Percentiles rank a stretch among this genome's conserved stretches.
phyloP scores from a whole-genome alignment of 176 grass and related monocot species.

The Luzula sylvatica region DNA sequence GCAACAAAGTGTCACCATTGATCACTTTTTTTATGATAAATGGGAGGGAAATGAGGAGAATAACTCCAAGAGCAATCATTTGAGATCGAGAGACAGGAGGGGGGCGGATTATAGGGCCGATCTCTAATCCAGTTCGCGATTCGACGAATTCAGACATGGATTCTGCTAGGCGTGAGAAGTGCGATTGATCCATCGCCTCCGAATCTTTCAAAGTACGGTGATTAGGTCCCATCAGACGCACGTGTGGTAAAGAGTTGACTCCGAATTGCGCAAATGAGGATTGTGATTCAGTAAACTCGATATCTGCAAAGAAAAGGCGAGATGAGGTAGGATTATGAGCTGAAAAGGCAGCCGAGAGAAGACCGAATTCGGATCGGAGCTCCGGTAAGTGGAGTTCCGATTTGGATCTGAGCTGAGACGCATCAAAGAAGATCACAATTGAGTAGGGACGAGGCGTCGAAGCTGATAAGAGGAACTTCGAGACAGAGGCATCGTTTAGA shows the following conservation, averaged over 20 bases:
- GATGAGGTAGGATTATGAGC: slow-evolving; percentile 39
- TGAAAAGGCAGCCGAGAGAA: slow-evolving; percentile 37
- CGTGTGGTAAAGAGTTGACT: slow-evolving; percentile 71
- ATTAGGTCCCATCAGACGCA: slow-evolving; percentile 57
- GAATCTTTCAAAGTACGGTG: slow-evolving; percentile 38
- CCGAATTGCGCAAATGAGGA: slow-evolving; percentile 71
- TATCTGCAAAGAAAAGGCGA: slow-evolving; percentile 83
- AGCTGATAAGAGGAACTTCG: slow-evolving; percentile 60
- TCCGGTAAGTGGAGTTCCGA: slow-evolving; percentile 74
- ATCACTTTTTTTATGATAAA: slow-evolving; percentile 66
- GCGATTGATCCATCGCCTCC: slow-evolving; percentile 74
- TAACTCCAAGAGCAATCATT: slow-evolving; percentile 34
- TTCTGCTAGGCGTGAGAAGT: slow-evolving; percentile 67
- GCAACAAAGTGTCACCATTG: slow-evolving; percentile 63
- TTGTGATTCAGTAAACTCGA: slow-evolving; percentile 89
- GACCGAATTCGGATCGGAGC: slow-evolving; percentile 68
- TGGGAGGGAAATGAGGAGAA: slow-evolving; percentile 47
- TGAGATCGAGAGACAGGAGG: slow-evolving; percentile 65
- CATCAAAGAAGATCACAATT: slow-evolving; percentile 88
- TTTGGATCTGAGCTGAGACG: slow-evolving; percentile 73
- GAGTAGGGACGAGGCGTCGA: slow-evolving; percentile 50
- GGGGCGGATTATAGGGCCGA: slow-evolving; percentile 78
- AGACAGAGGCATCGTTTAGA: slow-evolving; percentile 55
- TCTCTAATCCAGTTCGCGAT: slow-evolving; percentile 49
- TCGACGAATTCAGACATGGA: slow-evolving; percentile 92